Evolutionary conservation across 257 asterid species (phyloP).

Genomic region (Ilex asprella): DNA sequence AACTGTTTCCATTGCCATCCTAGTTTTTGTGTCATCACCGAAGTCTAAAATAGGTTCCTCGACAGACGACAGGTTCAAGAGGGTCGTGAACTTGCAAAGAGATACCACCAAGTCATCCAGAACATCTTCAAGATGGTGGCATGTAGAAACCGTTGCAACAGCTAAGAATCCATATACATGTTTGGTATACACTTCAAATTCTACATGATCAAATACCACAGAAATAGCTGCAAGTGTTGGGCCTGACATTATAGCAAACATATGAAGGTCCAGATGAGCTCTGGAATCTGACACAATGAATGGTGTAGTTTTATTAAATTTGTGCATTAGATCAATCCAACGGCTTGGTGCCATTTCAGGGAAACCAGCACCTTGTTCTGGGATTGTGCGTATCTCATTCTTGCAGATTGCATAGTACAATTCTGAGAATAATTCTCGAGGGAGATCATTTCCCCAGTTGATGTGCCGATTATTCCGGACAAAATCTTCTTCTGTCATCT

Average conservation of each 20-base stretch:
- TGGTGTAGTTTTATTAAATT: constrained; percentile 69
- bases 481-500: constrained; percentile 98
- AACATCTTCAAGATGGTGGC: constrained; percentile 92
- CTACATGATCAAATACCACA: constrained; percentile 92
- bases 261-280: constrained; percentile 89
- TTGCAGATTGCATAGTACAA: constrained; percentile 82
- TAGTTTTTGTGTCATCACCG: constrained; percentile 91
- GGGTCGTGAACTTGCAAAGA: constrained; percentile 85
- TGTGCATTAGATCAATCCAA: constrained; percentile 93
- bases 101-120: constrained; percentile 94
- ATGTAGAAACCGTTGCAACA: constrained; percentile 90
- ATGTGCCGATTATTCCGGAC: constrained; percentile 85
- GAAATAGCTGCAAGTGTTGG: constrained; percentile 98
- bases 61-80: constrained; percentile 72
- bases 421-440: constrained; percentile 82
- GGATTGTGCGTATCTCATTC: constrained; percentile 91
- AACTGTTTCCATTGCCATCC: constrained; percentile 92
- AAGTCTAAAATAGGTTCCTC: constrained; percentile 95
- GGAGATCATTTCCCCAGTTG: constrained; percentile 89
- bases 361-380: constrained; percentile 87
- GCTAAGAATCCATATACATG: constrained; percentile 96
- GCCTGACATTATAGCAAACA: constrained; percentile 98
- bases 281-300: constrained; percentile 74
- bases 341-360: constrained; percentile 95
- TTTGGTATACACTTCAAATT: constrained; percentile 84